phyloP scores from a whole-genome alignment of 2,329 filamentous ascomycete species.

The Didymella segeticola region DNA sequence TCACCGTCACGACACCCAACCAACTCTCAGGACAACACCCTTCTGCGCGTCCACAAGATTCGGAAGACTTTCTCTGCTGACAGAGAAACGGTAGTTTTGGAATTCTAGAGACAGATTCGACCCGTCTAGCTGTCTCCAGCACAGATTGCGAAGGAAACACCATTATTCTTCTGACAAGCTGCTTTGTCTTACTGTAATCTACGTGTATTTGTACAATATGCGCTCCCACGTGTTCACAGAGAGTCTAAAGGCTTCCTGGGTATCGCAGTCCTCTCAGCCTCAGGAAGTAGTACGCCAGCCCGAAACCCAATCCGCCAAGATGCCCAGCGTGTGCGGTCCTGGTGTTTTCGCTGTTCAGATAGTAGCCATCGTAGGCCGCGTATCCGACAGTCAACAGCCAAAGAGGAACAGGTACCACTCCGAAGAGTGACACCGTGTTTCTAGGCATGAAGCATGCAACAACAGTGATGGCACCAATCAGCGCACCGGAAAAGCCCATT shows the following conservation, averaged over 20 bases:
- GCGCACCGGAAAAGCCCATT: constrained; percentile 49
- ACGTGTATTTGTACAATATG: constrained; percentile 1
- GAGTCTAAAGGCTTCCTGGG: constrained; percentile 10
- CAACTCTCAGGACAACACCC: background rate
- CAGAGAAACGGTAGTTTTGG: no score
- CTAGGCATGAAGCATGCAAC: constrained; percentile 50
- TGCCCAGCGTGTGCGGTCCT: constrained; percentile 53
- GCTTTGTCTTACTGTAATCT: background rate
- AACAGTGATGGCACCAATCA: constrained; percentile 50
- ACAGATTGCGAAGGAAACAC: no score
- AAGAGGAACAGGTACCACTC: constrained; percentile 51
- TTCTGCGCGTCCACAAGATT: no score
- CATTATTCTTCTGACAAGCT: background rate
- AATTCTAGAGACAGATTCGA: no score
- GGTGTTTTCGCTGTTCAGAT: constrained; percentile 39
- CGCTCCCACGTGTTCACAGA: background rate
- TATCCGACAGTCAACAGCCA: constrained; percentile 47
- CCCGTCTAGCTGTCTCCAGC: no score
- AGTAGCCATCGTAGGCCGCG: constrained; percentile 49
- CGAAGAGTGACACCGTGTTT: constrained; percentile 42
- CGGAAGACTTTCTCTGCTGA: no score
- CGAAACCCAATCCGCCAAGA: constrained; percentile 53
- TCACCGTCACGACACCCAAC: background rate
- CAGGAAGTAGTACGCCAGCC: constrained; percentile 40
- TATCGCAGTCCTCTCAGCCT: constrained; percentile 5